Evolutionary conservation across 129 eudicot species (phyloP).

Genomic region (Tagetes patula): DNA sequence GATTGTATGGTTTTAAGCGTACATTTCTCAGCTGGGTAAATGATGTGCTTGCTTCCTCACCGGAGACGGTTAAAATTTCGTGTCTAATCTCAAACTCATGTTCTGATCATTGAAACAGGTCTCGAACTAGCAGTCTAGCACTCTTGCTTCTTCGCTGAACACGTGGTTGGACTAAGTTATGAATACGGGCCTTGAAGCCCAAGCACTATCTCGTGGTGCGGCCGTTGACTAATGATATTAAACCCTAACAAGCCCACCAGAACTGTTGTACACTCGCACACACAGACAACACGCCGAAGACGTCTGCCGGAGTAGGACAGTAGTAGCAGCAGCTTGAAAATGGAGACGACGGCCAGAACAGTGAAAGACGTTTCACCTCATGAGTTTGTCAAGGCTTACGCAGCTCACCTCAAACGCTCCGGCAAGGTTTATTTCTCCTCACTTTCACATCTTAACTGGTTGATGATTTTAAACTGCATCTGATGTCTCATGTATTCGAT

Average conservation of each 20-base stretch:
- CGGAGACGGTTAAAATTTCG: too few species aligned
- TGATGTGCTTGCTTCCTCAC: too few species aligned
- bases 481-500: not conserved
- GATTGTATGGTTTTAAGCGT: too few species aligned
- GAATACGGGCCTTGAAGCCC: too few species aligned
- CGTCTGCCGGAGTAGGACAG: constrained; percentile 33
- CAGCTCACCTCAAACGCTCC: constrained; percentile 33
- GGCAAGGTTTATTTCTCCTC: constrained; percentile 9
- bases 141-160: too few species aligned
- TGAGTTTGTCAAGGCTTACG: constrained; percentile 30
- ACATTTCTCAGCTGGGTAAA: too few species aligned
- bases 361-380: not conserved
- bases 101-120: too few species aligned
- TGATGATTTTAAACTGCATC: not conserved
- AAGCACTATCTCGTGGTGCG: too few species aligned
- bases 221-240: constrained; percentile 16
- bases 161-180: too few species aligned
- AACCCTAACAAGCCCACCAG: constrained; percentile 28
- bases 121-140: too few species aligned
- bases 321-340: constrained; percentile 1
- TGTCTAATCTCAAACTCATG: too few species aligned
- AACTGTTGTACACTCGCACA: constrained; percentile 28
- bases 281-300: constrained; percentile 26
- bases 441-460: not conserved
- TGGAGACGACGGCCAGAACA: constrained; percentile 25